Conservation (phyloP, 805 yeast species). For the Metschnikowia peoriensis region DNA sequence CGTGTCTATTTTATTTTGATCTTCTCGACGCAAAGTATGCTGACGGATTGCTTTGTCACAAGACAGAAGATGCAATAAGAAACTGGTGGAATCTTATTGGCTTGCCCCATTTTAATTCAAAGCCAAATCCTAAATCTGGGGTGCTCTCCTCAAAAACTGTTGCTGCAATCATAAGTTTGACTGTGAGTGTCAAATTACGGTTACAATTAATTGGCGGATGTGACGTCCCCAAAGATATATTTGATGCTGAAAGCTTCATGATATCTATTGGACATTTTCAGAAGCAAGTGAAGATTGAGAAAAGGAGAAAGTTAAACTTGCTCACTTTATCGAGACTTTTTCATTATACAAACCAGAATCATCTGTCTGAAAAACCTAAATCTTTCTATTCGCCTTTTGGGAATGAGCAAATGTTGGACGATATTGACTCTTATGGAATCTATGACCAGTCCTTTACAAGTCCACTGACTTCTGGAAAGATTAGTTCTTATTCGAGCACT, state of each 20-base stretch:
- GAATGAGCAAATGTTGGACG: slow-evolving; percentile 11
- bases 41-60: slow-evolving; percentile 82
- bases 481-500: not conserved
- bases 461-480: not conserved
- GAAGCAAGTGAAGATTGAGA: slow-evolving; percentile 56
- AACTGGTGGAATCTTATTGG: slow-evolving; percentile 87
- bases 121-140: slow-evolving; percentile 50
- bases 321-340: slow-evolving; percentile 46
- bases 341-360: slow-evolving; percentile 33
- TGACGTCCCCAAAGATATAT: slow-evolving; percentile 79
- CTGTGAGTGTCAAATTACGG: slow-evolving; percentile 67
- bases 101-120: slow-evolving; percentile 40
- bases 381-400: slow-evolving; percentile 13
- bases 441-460: slow-evolving; percentile 3
- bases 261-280: slow-evolving; percentile 74
- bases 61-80: slow-evolving; percentile 67
- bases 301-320: slow-evolving; percentile 54
- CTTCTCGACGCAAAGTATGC: slow-evolving; percentile 64
- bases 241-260: slow-evolving; percentile 69
- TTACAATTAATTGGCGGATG: slow-evolving; percentile 34
- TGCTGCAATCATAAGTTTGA: slow-evolving; percentile 76
- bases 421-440: slow-evolving; percentile 4
- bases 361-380: slow-evolving; percentile 24
- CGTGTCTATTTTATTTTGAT: slow-evolving; percentile 73
- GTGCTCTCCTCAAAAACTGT: slow-evolving; percentile 65